Base-by-base conservation (phyloP, 2,329 filamentous ascomycete species). In the Aspergillus carbonarius region DNA sequence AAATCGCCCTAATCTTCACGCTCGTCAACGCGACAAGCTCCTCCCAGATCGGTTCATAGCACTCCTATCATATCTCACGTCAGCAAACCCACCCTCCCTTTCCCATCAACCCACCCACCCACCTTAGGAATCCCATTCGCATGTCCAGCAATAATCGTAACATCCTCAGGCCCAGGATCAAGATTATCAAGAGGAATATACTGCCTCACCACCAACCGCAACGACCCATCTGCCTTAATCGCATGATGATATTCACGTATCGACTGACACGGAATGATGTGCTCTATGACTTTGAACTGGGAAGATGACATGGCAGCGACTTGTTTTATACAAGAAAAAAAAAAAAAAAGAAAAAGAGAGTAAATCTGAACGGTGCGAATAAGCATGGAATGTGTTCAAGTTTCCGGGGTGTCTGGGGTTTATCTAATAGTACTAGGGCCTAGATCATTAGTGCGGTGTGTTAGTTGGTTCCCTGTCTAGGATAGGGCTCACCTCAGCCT, bases 41-140 rank as follows among this genome's bases (percentile, higher is more conserved):
- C 57, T 92, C 89, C 89, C 91, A 96, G 0, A 96, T 77, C 0
- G 92, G 89, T 69, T 96, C 92, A 71, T 96, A 96, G 1, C 95
- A 75, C 78, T 96, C 92, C 87, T 90, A 35, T 3, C n/a, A 25
- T 10, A n/a, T 17, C 10, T 10, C 15, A 18, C 8, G 17, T 39
- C 17, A 27, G 39, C 23, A 18, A 9, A 20, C 8, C 3, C 32
- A 12, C 12, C 3, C 12, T 51, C 32, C 3, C 27, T 4, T n/a
- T 18, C 8, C 15, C 17, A 39, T 8, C 5, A n/a, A 7, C 4
- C 8, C 6, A 7, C 23, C 7, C 5, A 81, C 89, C 7, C 5
- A 81, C 89, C 81, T 96, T 96, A 9, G 90, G 88, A 65, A 85
- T 83, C 0, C 75, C 82, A 70, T 83, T 84, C 9, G 81, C 83